A percentile compares a stretch with the other conserved stretches of the same genome.
phyloP scores from a whole-genome alignment of 2,329 filamentous ascomycete species.

The Talaromyces sp. region DNA sequence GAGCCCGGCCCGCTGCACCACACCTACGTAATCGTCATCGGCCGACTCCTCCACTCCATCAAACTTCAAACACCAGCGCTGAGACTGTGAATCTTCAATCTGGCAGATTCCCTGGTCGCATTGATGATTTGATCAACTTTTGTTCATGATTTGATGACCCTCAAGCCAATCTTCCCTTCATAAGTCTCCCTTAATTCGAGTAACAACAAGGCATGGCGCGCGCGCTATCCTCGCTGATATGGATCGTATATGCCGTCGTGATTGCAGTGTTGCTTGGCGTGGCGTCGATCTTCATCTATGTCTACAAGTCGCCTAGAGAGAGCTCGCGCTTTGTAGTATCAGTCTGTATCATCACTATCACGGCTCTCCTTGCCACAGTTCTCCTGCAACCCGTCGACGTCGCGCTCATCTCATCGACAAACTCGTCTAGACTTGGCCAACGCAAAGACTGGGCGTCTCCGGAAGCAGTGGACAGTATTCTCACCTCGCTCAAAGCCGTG shows the following conservation, averaged over 20 bases:
- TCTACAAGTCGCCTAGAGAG: constrained; percentile 85
- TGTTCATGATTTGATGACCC: background rate
- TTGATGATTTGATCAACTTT: background rate
- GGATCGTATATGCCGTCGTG: constrained; percentile 85
- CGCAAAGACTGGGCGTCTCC: constrained; percentile 96
- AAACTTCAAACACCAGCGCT: background rate
- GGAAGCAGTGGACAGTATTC: constrained; percentile 68
- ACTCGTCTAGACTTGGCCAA: constrained; percentile 63
- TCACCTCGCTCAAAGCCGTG: constrained; percentile 74
- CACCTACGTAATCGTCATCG: background rate
- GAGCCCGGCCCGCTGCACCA: too few relatives aligned
- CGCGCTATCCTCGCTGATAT: constrained; percentile 82
- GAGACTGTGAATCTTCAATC: background rate
- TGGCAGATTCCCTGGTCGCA: background rate
- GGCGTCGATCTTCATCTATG: constrained; percentile 78
- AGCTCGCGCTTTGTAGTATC: constrained; percentile 74
- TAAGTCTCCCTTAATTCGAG: background rate
- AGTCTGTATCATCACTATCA: constrained; percentile 81
- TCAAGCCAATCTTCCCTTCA: background rate
- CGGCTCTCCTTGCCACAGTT: constrained; percentile 82
- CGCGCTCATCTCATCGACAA: constrained; percentile 86
- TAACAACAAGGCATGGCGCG: constrained; percentile 42
- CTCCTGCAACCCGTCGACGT: constrained; percentile 92
- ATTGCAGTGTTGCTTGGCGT: constrained; percentile 69
- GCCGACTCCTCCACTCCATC: background rate